Evolutionary conservation across 2,329 filamentous ascomycete genomes (phyloP), one percentile per base, ranked within the genome.

Genomic region (Lanzia echinophila): DNA sequence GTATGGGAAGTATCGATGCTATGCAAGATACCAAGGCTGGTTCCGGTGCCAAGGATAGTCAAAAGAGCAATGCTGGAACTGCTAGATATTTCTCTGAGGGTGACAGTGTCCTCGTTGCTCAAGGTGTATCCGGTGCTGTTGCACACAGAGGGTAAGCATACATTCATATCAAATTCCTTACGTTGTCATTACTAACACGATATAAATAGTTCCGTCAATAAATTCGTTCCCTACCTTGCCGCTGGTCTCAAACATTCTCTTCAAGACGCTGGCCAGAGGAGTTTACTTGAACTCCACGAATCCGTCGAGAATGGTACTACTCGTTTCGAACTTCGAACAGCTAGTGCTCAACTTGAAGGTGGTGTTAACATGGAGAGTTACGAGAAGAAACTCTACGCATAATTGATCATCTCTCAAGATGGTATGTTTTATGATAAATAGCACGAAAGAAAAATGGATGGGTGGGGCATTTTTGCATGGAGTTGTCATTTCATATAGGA

Each of bases 11-110:
- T 73, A 99, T 99, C 69, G 94, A 96, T 67, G 94, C 94, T 63
- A 99, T 99, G 94, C 91, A 97, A 75, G 92, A 97, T 75, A 96
- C 94, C 83, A 96, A 96, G 79, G 90, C 91, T 11, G 90, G 88
- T 53, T 88, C 90, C 5, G 87, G 86, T 62, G 75, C 77, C 66
- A 87, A 83, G 71, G 82, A 90, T 69, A 82, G 78, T 72, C 84
- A 87, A 71, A 82, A 86, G 74, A 86, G 84, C 72, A 99, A 97
- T 70, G 94, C 94, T 53, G 94, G 94, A 68, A 97, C 95, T 59
- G 94, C 94, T 43, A 86, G 94, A 59, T 99, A 99, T 79, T 99
- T 99, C 77, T 96, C 91, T 42, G 94, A 99, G 74, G 91, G 91
- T 57, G 92, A 96, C 73, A 87, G 87, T 63, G 84, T 99, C 53